Percentiles rank a stretch among this genome's conserved stretches.
Conservation (phyloP, 1,284 basidiomycete species). For the Puccinia hordei region DNA sequence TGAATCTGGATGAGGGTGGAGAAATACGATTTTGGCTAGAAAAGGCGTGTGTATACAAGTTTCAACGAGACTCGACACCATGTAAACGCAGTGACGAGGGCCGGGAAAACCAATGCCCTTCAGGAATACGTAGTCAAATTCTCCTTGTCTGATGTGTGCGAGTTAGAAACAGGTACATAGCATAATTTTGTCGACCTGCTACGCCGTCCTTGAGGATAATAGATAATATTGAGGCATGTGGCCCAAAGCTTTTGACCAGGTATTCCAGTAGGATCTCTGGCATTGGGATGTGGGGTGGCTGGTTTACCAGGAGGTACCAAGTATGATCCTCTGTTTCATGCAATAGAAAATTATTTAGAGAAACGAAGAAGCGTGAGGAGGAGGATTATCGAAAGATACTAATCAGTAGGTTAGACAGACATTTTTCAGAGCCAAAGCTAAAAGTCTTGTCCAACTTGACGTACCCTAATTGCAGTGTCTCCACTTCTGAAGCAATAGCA, state of each 20-base stretch:
- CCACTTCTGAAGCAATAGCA: constrained; percentile 18
- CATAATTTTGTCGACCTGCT: not conserved
- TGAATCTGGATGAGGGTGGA: too few species aligned
- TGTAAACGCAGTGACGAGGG: not conserved
- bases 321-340: constrained; percentile 10
- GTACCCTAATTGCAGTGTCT: constrained; percentile 10
- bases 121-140: not conserved
- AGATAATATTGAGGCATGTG: not conserved
- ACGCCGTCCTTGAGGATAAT: not conserved
- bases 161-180: not conserved
- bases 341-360: not conserved
- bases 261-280: constrained; percentile 5
- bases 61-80: not conserved
- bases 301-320: constrained; percentile 24
- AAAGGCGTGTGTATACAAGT: too few species aligned
- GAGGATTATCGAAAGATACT: not conserved
- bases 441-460: not conserved
- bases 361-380: not conserved
- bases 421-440: not conserved
- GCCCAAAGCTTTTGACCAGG: constrained; percentile 11
- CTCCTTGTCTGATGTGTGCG: not conserved
- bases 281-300: constrained; percentile 18
- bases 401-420: not conserved
- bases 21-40: too few species aligned
- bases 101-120: not conserved